phyloP scores from a whole-genome alignment of 176 grass and related monocot genomes.

The Pontederia crassipes region DNA sequence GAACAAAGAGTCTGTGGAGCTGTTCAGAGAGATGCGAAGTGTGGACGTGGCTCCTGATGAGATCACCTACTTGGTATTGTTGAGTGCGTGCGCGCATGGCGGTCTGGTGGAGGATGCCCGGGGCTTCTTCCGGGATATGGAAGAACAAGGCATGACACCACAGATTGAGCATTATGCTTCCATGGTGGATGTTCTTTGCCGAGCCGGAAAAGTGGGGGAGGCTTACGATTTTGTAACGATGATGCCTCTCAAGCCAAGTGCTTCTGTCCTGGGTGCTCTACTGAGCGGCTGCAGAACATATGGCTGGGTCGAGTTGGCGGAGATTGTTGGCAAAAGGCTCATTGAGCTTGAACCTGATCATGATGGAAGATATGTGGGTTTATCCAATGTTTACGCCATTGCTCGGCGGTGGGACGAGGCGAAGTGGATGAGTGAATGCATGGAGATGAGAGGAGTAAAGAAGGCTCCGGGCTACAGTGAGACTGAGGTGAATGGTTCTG shows the following conservation, averaged over 20 bases:
- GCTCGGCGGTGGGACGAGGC: constrained; percentile 53
- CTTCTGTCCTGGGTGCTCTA: constrained; percentile 54
- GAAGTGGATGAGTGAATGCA: constrained; percentile 39
- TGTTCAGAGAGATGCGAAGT: constrained; percentile 38
- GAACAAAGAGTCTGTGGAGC: constrained; percentile 30
- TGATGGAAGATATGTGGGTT: constrained; percentile 60
- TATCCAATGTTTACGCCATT: constrained; percentile 60
- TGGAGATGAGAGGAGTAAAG: constrained; percentile 50
- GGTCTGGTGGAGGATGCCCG: constrained; percentile 53
- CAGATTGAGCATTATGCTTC: constrained; percentile 60
- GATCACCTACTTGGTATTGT: constrained; percentile 46
- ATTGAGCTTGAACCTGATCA: constrained; percentile 48
- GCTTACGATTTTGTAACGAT: constrained; percentile 35
- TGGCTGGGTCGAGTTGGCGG: constrained; percentile 58
- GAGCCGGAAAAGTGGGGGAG: constrained; percentile 45
- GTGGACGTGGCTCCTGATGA: constrained; percentile 37
- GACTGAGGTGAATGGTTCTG: constrained; percentile 37
- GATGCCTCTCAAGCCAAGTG: constrained; percentile 50
- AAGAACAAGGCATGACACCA: constrained; percentile 36
- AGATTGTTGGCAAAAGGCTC: constrained; percentile 49
- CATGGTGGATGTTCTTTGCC: constrained; percentile 56
- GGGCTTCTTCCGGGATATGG: constrained; percentile 37
- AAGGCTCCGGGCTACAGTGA: constrained; percentile 55
- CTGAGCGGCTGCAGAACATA: constrained; percentile 38
- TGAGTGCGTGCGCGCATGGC: constrained; percentile 48